Base-by-base conservation (phyloP, 2,329 filamentous ascomycete genomes). In the Trichoderma sp. region DNA sequence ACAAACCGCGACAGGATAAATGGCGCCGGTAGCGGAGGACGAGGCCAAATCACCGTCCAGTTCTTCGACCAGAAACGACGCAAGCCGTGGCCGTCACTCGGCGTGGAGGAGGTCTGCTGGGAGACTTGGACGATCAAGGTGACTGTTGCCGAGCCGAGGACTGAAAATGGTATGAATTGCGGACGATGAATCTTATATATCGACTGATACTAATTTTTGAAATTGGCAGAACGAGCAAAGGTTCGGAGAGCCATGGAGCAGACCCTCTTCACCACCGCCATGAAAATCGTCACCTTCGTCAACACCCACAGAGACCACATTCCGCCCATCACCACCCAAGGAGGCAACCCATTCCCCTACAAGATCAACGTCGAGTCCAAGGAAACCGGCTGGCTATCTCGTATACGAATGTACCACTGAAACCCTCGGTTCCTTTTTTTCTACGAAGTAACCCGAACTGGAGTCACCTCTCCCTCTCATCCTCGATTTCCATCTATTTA, bases 71-170 rank as follows among this genome's bases (percentile, higher is more conserved):
- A 95, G 85, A 92, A 91, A 78, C 87, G 94, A 70, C 88, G 91
- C 74, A 96, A 94, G 84, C 87, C 88, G 2, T 94, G 92, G 79
- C 90, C 92, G 80, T 91, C 94, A 82, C 87, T 80, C 75, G 91
- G 89, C 29, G 95, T 97, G 73, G 94, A 98, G 79, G 94, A 97
- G 79, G 89, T 97, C 21, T 97, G 94, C 79, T 99, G 96, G 96
- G 96, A 98, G 84, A 90, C 89, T 76, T 99, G 96, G 96, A 93
- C 92, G 56, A 83, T 99, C 73, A 93, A 96, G 80, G 92, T 98
- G 62, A 96, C 94, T n/a, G 89, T 97, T 68, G 93, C 94, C 11
- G 94, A 93, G 74, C 94, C 95, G 35, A 85, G 91, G 76, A 97
- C 93, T 13, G 95, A 98, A 76, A 92, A 89, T 73, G 94, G 93